Conservation (phyloP, 2,329 filamentous ascomycete genomes). For the Fusarium drepaniforme region DNA sequence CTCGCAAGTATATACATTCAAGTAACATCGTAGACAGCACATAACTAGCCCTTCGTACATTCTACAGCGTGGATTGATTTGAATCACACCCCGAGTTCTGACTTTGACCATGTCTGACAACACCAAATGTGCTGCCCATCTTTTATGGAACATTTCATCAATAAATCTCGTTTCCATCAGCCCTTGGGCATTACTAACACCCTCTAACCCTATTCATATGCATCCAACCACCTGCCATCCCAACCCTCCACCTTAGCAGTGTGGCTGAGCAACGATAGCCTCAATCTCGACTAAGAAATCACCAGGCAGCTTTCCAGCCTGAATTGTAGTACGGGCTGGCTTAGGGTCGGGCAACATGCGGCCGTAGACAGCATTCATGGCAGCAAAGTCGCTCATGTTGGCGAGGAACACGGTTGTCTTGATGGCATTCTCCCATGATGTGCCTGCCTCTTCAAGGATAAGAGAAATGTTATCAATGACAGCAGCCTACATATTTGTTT, state of each 20-base stretch:
- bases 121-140: too few species aligned
- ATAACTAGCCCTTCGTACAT: too few species aligned
- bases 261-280: not conserved
- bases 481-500: not conserved
- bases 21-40: too few species aligned
- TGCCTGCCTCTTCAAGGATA: conserved; percentile 35
- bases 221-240: not conserved
- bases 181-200: too few species aligned
- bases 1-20: too few species aligned
- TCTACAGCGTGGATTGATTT: too few species aligned
- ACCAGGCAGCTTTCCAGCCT: not conserved
- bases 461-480: conserved; percentile 21
- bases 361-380: conserved; percentile 36
- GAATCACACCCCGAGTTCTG: too few species aligned
- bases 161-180: too few species aligned
- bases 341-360: conserved; percentile 21
- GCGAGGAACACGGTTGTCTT: conserved; percentile 37
- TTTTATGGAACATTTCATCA: too few species aligned
- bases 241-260: not conserved
- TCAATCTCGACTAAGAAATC: not conserved
- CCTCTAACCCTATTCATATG: too few species aligned
- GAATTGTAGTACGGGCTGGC: not conserved
- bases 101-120: too few species aligned
- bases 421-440: conserved; percentile 33
- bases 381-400: conserved; percentile 37